Evolutionary conservation across 352 stramenopile species (phyloP).

Genomic region (Thalassiosira exigua): DNA sequence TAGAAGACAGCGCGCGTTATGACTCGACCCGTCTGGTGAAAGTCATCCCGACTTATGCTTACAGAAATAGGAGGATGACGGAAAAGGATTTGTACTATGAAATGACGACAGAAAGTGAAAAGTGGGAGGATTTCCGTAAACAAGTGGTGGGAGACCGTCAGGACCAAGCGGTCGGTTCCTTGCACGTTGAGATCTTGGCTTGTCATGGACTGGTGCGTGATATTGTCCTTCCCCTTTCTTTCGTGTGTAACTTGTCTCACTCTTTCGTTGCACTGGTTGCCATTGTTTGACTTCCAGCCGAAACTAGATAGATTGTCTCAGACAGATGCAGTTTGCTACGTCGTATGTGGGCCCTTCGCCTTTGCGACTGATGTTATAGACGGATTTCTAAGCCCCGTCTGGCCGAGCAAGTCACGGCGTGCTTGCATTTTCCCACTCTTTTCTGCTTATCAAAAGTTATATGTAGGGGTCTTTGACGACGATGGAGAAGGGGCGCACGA

Average conservation of each 20-base stretch:
- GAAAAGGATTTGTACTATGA: constrained; percentile 54
- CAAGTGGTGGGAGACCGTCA: constrained; percentile 3
- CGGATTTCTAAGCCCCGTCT: constrained; percentile 63
- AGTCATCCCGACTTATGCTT: constrained; percentile 69
- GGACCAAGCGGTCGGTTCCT: constrained; percentile 55
- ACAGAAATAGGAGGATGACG: constrained; percentile 68
- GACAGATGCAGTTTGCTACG: constrained; percentile 53
- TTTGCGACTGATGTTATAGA: constrained; percentile 81
- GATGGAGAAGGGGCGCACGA: constrained; percentile 63
- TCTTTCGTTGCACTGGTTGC: background rate
- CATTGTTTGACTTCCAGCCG: constrained; percentile 13
- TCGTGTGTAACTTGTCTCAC: too few species aligned
- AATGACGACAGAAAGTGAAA: constrained; percentile 33
- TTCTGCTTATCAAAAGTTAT: constrained; percentile 77
- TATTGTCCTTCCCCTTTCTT: constrained; percentile 6
- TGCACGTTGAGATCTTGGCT: constrained; percentile 72
- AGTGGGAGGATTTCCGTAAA: constrained; percentile 43
- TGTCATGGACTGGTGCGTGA: constrained; percentile 64
- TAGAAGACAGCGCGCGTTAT: constrained; percentile 19
- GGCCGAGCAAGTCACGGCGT: constrained; percentile 60
- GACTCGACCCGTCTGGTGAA: constrained; percentile 42
- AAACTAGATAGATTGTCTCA: constrained; percentile 47
- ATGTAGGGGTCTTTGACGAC: constrained; percentile 79
- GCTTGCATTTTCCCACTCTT: constrained; percentile 79
- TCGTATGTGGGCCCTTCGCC: constrained; percentile 62